Evolutionary conservation across 2,329 filamentous ascomycete genomes (phyloP).

Genomic region (Periconia macrospinosa): DNA sequence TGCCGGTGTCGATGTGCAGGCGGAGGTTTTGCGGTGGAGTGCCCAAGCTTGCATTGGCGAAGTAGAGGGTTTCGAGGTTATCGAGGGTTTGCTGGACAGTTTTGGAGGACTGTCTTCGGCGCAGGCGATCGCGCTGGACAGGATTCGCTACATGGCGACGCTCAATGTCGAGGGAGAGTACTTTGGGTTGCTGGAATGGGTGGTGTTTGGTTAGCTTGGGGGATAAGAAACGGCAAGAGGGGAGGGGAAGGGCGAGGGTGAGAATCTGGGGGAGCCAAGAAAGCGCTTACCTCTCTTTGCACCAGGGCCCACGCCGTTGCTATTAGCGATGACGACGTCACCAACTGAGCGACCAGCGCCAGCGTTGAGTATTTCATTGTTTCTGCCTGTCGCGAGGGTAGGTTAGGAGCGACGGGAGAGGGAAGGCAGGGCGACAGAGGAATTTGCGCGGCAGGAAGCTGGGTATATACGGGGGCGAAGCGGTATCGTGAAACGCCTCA

Average conservation of each 20-base stretch:
- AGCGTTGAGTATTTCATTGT: constrained; percentile 37
- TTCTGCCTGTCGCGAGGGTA: not conserved
- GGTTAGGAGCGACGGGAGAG: not conserved
- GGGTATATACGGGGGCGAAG: not conserved
- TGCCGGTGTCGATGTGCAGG: constrained; percentile 64
- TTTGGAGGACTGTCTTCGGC: constrained; percentile 38
- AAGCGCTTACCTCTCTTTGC: constrained; percentile 36
- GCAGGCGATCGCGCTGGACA: constrained; percentile 49
- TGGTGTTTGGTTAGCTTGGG: constrained; percentile 9
- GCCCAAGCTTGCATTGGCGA: constrained; percentile 60
- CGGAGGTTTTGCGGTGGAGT: constrained; percentile 59
- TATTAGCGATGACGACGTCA: constrained; percentile 20
- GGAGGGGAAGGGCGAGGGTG: constrained; percentile 4
- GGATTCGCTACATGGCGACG: constrained; percentile 52
- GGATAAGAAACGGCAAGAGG: not conserved
- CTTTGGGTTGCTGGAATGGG: constrained; percentile 42
- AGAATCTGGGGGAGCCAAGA: constrained; percentile 25
- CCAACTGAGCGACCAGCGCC: constrained; percentile 28
- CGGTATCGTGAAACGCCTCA: not conserved
- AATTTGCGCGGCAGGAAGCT: not conserved
- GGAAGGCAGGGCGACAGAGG: not conserved
- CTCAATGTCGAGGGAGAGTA: constrained; percentile 55
- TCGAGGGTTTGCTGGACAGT: constrained; percentile 54
- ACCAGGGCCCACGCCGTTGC: constrained; percentile 29
- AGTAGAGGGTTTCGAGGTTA: constrained; percentile 64